Evolutionary conservation across 352 stramenopile species (phyloP).

Genomic region (Pythium utonaiense): DNA sequence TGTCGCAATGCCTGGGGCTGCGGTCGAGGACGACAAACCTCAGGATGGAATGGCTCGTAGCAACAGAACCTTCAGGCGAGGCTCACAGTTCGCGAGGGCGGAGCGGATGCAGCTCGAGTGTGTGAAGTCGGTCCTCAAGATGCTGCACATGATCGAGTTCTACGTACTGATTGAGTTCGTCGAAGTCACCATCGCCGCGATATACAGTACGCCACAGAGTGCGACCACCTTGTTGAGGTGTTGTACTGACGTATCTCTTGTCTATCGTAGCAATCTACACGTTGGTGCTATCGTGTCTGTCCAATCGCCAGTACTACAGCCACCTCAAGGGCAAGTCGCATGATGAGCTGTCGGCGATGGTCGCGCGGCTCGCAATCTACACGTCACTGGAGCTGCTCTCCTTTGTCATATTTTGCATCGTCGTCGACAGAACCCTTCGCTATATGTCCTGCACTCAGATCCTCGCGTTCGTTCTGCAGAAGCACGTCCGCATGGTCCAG

Average conservation of each 20-base stretch:
- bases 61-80: too few relatives aligned
- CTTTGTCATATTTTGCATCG: not conserved
- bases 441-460: not conserved
- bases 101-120: not conserved
- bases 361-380: not conserved
- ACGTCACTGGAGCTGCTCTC: not conserved
- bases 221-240: too few relatives aligned
- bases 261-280: not conserved
- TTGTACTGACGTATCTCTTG: too few relatives aligned
- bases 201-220: too few relatives aligned
- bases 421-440: not conserved
- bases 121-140: not conserved
- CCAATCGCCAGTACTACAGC: not conserved
- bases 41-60: too few relatives aligned
- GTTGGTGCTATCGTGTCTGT: not conserved
- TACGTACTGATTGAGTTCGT: conserved; percentile 20
- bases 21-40: too few relatives aligned
- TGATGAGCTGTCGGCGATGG: not conserved
- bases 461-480: not conserved
- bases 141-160: conserved; percentile 13
- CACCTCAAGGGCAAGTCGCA: not conserved
- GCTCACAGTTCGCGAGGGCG: not conserved
- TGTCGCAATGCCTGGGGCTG: too few relatives aligned
- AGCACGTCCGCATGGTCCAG: not conserved
- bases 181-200: conserved; percentile 19